phyloP scores from a whole-genome alignment of 176 grass and related monocot genomes.

The Carex kokanica region DNA sequence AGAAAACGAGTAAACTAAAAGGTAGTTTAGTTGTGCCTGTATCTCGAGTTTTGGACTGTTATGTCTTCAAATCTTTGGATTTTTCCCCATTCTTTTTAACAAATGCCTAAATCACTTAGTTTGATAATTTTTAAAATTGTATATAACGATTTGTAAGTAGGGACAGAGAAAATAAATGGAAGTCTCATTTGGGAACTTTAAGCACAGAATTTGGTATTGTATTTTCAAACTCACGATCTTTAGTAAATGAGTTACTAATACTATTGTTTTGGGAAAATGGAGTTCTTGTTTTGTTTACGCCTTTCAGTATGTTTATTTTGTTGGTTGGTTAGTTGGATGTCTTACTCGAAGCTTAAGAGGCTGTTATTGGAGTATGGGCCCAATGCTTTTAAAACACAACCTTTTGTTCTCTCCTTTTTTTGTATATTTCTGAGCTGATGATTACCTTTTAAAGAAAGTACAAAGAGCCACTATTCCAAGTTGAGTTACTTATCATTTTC shows the following conservation, averaged over 20 bases:
- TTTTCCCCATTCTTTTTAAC: background rate
- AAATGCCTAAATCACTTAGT: background rate
- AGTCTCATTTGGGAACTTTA: constrained; percentile 10
- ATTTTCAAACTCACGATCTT: background rate
- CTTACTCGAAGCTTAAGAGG: background rate
- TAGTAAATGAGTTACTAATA: background rate
- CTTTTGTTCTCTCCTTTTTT: background rate
- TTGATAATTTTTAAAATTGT: background rate
- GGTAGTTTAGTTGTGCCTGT: background rate
- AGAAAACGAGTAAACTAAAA: background rate
- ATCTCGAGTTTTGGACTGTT: background rate
- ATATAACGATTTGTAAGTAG: background rate
- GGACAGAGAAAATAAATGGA: too few relatives aligned
- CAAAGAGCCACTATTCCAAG: background rate
- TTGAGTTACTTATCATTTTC: background rate
- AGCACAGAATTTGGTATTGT: background rate
- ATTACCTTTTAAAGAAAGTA: background rate
- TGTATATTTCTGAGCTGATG: constrained; percentile 6
- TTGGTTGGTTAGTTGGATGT: constrained; percentile 15
- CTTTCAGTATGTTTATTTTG: background rate
- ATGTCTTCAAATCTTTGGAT: background rate
- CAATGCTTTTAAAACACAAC: background rate
- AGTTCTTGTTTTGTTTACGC: background rate
- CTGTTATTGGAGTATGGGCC: background rate
- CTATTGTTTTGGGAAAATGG: background rate